Evolutionary conservation across 2,329 filamentous ascomycete genomes (phyloP).

Genomic region (Fusarium sp.): DNA sequence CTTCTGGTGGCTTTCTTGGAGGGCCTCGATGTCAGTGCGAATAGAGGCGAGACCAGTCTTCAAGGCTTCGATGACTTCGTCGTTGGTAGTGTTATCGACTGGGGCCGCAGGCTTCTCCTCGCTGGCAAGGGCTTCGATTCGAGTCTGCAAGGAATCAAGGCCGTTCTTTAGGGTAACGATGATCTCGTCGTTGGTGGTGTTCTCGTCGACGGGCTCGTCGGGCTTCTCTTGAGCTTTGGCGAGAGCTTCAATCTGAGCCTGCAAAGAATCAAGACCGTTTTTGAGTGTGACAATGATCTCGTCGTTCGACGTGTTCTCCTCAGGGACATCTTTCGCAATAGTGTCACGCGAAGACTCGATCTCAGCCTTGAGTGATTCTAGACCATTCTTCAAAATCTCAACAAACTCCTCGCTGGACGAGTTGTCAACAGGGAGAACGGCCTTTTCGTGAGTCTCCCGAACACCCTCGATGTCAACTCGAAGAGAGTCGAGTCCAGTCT

Average conservation of each 20-base stretch:
- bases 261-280: conserved; percentile 77
- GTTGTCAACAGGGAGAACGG: conserved; percentile 27
- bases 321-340: conserved; percentile 61
- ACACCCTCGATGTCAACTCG: conserved; percentile 78
- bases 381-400: conserved; percentile 36
- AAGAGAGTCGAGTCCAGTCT: conserved; percentile 75
- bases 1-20: conserved; percentile 72
- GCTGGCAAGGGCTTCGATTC: conserved; percentile 78
- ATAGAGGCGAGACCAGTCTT: conserved; percentile 42
- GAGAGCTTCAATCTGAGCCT: conserved; percentile 75
- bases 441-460: conserved; percentile 67
- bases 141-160: conserved; percentile 74
- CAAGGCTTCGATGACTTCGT: conserved; percentile 38
- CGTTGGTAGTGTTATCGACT: conserved; percentile 33
- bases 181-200: conserved; percentile 74
- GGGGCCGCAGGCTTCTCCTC: conserved; percentile 54
- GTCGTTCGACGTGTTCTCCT: conserved; percentile 80
- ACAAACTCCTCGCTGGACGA: conserved; percentile 33
- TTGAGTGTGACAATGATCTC: conserved; percentile 87
- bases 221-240: conserved; percentile 74
- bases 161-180: conserved; percentile 85
- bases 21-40: conserved; percentile 39
- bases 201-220: conserved; percentile 46
- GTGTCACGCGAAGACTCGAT: conserved; percentile 67
- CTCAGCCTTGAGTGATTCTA: conserved; percentile 37